These are phyloP conservation scores for Silene noctiflora DNA, from an alignment of 179 eudicot species.

Conservation along the genomic window DNA sequence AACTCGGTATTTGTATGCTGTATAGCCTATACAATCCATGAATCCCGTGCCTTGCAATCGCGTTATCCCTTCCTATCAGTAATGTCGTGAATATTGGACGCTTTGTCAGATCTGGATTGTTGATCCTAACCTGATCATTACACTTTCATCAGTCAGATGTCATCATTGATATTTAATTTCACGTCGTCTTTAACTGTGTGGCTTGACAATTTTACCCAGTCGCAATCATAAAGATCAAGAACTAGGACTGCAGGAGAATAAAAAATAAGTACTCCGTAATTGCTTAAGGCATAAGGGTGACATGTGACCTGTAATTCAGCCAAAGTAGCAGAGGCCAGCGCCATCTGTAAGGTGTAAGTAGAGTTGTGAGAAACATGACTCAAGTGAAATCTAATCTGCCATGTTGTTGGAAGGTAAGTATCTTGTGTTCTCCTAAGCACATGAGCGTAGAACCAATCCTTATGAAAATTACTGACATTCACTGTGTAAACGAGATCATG, in stretches of 20 bases:
- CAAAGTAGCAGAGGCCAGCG: conserved; percentile 50
- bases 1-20: conserved; percentile 20
- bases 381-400: conserved; percentile 41
- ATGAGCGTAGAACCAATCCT: conserved; percentile 80
- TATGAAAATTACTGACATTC: conserved; percentile 40
- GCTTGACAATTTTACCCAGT: too few relatives aligned
- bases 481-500: conserved; percentile 59
- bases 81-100: conserved; percentile 39
- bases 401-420: conserved; percentile 38
- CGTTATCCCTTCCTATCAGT: conserved; percentile 50
- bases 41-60: conserved; percentile 60
- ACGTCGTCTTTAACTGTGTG: too few relatives aligned
- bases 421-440: conserved; percentile 38
- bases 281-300: neutral
- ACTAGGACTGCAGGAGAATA: too few relatives aligned
- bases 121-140: conserved; percentile 38
- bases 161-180: too few relatives aligned
- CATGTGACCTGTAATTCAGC: conserved; percentile 42
- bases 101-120: conserved; percentile 24
- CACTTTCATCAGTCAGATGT: too few relatives aligned
- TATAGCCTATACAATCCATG: conserved; percentile 50
- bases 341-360: conserved; percentile 41
- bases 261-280: too few relatives aligned
- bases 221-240: too few relatives aligned
- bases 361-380: conserved; percentile 17